phyloP scores from a whole-genome alignment of 2,329 filamentous ascomycete genomes.

The Aspergillus neotritici region DNA sequence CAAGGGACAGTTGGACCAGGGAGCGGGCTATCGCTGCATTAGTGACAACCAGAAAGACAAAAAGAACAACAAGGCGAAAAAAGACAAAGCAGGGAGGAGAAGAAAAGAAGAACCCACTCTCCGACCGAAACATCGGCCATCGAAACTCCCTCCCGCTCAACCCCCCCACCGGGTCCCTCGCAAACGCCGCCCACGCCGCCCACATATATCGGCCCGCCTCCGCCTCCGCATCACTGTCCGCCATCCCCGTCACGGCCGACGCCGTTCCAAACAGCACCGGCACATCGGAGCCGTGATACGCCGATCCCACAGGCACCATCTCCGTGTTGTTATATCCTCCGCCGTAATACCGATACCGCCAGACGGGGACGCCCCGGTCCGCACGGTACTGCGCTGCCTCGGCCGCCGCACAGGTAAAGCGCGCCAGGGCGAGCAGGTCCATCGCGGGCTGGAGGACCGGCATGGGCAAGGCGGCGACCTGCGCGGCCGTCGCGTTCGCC shows the following conservation, averaged over 20 bases:
- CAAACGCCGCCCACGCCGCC: constrained; percentile 2
- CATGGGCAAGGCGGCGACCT: constrained; percentile 2
- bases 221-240: constrained; percentile 1
- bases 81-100: too few relatives aligned
- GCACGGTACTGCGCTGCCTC: constrained; percentile 1
- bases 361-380: not conserved
- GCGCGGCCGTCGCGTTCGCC: not conserved
- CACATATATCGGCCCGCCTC: constrained; percentile 5
- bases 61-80: too few relatives aligned
- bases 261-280: constrained; percentile 4
- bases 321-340: constrained; percentile 1
- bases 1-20: constrained; percentile 1
- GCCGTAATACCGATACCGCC: constrained; percentile 5
- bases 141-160: not conserved
- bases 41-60: too few relatives aligned
- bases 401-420: not conserved
- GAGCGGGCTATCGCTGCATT: not conserved
- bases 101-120: not conserved
- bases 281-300: constrained; percentile 1
- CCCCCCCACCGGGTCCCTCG: constrained; percentile 1
- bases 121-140: constrained; percentile 3
- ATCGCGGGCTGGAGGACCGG: not conserved
- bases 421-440: not conserved
- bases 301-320: constrained; percentile 1
- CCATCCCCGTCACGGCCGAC: not conserved